phyloP scores from a whole-genome alignment of 495 filamentous ascomycete genomes.

The Xylaria nigripes region DNA sequence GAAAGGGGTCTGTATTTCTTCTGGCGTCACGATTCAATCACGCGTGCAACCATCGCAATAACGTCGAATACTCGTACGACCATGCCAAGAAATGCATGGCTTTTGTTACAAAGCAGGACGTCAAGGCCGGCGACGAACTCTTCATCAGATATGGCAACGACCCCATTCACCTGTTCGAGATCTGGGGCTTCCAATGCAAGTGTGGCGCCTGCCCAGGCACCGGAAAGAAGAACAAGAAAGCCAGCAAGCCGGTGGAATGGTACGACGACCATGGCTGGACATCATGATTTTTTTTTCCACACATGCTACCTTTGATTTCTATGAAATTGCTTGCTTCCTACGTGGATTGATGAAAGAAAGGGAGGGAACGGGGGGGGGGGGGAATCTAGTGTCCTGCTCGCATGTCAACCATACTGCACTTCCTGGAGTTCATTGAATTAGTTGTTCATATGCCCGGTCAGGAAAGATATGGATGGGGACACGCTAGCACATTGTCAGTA shows the following conservation, averaged over 20 bases:
- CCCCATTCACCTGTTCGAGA: slow-evolving; percentile 15
- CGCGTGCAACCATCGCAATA: slow-evolving; percentile 20
- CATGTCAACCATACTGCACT: too few species aligned
- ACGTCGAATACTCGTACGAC: slow-evolving; percentile 20
- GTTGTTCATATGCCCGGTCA: neutral
- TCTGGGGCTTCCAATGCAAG: slow-evolving; percentile 24
- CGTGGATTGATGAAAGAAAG: neutral
- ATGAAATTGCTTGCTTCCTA: too few species aligned
- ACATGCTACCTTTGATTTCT: too few species aligned
- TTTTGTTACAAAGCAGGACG: slow-evolving; percentile 8
- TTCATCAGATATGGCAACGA: slow-evolving; percentile 23
- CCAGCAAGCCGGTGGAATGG: neutral
- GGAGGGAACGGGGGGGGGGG: neutral
- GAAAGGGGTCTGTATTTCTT: slow-evolving; percentile 19
- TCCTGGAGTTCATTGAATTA: too few species aligned
- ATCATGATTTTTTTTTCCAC: too few species aligned
- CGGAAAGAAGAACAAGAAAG: slow-evolving; percentile 8
- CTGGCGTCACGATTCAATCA: slow-evolving; percentile 30
- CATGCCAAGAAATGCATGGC: neutral
- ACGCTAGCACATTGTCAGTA: too few species aligned
- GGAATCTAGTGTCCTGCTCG: too few species aligned
- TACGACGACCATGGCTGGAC: neutral
- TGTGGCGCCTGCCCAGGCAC: slow-evolving; percentile 22
- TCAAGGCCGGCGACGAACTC: slow-evolving; percentile 21
- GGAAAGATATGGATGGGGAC: too few species aligned